Base-by-base conservation (phyloP, 495 filamentous ascomycete species). In the Neurospora sp. region DNA sequence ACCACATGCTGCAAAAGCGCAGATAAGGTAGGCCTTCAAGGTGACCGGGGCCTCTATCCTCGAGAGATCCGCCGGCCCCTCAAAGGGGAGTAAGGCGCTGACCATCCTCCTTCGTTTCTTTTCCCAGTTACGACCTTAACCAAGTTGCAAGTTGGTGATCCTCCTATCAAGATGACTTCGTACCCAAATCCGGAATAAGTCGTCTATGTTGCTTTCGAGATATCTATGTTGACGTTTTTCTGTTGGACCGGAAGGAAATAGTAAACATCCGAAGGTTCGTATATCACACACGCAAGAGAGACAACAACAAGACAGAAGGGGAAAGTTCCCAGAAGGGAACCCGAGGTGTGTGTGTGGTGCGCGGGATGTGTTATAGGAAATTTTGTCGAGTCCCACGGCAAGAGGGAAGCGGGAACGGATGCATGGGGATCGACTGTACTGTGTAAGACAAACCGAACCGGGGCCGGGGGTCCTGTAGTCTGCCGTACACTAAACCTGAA, bases 21-120 rank as follows among this genome's bases (percentile, higher is more conserved):
- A 91, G 80, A 92, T 86, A 35, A 91, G 78, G 76, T 92, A 91
- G 14, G 89, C 88, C 83, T 89, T 90, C 72, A 87, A 39, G 41
- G 89, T 91, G 49, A 91, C 87, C 20, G 90, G 90, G n/a, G 90
- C 88, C 77, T 91, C 90, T 77, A 90, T 85, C 71, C 85, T 84
- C 44, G 81, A 80, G 39, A 84, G 79, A 75, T 89, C 86, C 77
- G 79, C 73, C 39, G 82, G 83, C 49, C 82, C 81, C 74, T 71
- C 37, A 66, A 79, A 71, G 60, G 80, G 76, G 69, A 75, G 73
- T 23, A 71, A 74, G 66, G 76, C 70, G 75, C 71, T 54, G 23
- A 44, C 71, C 42, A 54, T 44, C 71, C 44, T 72, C 18, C 35
- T 72, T 11, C 35, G 31, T n/a, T 18, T 18, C 10, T 35, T 11